phyloP scores from a whole-genome alignment of 257 asterid genomes.

The Solanum appendiculatum region DNA sequence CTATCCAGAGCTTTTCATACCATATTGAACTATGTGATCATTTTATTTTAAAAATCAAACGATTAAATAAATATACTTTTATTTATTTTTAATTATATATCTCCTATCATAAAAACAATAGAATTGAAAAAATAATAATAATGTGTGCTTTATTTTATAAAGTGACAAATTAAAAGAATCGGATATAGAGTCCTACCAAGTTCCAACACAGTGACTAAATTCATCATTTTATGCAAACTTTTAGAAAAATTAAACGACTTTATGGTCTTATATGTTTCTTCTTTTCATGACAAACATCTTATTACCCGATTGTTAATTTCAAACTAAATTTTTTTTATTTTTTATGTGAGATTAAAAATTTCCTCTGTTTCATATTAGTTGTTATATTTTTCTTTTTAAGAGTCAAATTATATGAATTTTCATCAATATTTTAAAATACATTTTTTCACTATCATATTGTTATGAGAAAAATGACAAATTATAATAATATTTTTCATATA shows the following conservation, averaged over 20 bases:
- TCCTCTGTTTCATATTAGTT: no score
- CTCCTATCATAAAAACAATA: neutral
- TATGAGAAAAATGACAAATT: rapidly evolving
- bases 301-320: neutral
- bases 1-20: neutral
- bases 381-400: no score
- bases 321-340: neutral
- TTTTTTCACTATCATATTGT: rapidly evolving
- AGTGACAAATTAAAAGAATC: neutral
- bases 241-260: neutral
- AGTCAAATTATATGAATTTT: rapidly evolving
- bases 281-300: neutral
- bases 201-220: neutral
- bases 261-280: neutral
- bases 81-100: neutral
- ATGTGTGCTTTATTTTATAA: neutral
- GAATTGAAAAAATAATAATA: neutral
- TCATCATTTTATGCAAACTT: neutral
- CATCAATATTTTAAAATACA: neutral
- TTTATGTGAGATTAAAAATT: rapidly evolving
- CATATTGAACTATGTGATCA: neutral
- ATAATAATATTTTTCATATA: neutral
- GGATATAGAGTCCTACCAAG: neutral
- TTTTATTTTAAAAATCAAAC: neutral
- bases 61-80: neutral